Base-by-base conservation (phyloP, 2,329 filamentous ascomycete species). In the Fusarium nodosum region DNA sequence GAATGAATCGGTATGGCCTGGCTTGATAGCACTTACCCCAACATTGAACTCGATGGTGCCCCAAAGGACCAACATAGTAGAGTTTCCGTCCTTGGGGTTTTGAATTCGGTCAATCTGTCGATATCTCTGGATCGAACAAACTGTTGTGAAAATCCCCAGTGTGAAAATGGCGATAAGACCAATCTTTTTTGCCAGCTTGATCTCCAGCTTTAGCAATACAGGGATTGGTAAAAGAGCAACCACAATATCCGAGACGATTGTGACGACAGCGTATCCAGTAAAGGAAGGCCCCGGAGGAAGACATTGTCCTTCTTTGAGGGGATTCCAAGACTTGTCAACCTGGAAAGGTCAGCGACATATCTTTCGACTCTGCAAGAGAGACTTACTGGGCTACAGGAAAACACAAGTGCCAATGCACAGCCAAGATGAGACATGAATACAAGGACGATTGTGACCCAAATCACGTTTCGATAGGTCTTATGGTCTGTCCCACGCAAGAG, bases 1-100 rank as follows among this genome's bases (percentile, higher is more conserved):
- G 48, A 16, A 13, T 7, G 3, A 13, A 2, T 10, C 15, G 16
- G 3, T 4, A 16, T 1, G 1, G 7, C 4, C 2, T 11, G 3
- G 2, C 7, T 15, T 7, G 15, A 24, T 3, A 20, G 2, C 1
- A 72, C 84, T 72, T 80, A 87, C 85, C 13, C 86, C 85, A 31
- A 87, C 81, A 66, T 87, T 87, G 74, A 87, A 85, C 72, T 88
- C 86, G 57, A 88, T 84, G 3, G 82, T 84, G 7, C 86, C 86
- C 85, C 85, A 88, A 1, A 87, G 76, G 1, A 88, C 80, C 13
- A 88, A 77, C 82, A 86, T 84, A 7, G 86, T 87, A 0, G 85
- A 86, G 68, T 87, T 85, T 11, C 85, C 84, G 38, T 86, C 84
- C 3, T 83, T 83, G 15, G 77, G 58, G 13, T 64, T 76, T 18